These are phyloP conservation scores for Saccharomycopsis oosterbeekiorum DNA, from an alignment of 805 yeast species.

Conservation along the genomic window DNA sequence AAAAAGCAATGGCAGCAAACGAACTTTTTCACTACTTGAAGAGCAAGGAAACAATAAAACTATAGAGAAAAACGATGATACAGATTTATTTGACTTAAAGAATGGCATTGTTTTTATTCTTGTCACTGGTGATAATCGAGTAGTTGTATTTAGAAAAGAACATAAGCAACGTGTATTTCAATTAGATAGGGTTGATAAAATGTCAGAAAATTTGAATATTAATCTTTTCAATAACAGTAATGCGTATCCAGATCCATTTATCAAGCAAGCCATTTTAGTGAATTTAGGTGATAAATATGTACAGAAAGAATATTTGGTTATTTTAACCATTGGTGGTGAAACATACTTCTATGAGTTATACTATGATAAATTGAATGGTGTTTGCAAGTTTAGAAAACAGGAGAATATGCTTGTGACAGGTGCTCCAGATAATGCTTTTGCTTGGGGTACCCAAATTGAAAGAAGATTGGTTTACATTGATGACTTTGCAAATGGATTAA, in stretches of 20 bases:
- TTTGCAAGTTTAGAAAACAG: slow-evolving; percentile 35
- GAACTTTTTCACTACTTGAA: background rate
- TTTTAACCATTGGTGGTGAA: slow-evolving; percentile 77
- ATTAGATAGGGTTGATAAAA: slow-evolving; percentile 28
- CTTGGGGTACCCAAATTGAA: slow-evolving; percentile 59
- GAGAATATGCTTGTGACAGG: slow-evolving; percentile 47
- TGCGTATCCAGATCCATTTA: slow-evolving; percentile 25
- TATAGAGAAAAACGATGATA: background rate
- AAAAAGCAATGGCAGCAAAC: background rate
- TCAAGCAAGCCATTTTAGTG: slow-evolving; percentile 57
- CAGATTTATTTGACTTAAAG: slow-evolving; percentile 10
- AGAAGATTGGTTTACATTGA: slow-evolving; percentile 53
- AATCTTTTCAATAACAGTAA: slow-evolving; percentile 17
- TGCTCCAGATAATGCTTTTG: slow-evolving; percentile 70
- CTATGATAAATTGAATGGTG: slow-evolving; percentile 32
- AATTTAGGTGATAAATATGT: slow-evolving; percentile 49
- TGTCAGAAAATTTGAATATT: slow-evolving; percentile 24
- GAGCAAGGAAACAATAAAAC: background rate
- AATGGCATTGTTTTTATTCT: slow-evolving; percentile 14
- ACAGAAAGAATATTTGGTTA: slow-evolving; percentile 54
- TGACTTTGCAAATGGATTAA: slow-evolving; percentile 41
- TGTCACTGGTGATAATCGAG: slow-evolving; percentile 61
- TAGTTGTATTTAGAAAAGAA: slow-evolving; percentile 51
- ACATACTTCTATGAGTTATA: slow-evolving; percentile 54
- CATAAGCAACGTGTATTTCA: slow-evolving; percentile 33